Evolutionary conservation across 768 basidiomycete genomes (phyloP).

Genomic region (Leccinum boreale): DNA sequence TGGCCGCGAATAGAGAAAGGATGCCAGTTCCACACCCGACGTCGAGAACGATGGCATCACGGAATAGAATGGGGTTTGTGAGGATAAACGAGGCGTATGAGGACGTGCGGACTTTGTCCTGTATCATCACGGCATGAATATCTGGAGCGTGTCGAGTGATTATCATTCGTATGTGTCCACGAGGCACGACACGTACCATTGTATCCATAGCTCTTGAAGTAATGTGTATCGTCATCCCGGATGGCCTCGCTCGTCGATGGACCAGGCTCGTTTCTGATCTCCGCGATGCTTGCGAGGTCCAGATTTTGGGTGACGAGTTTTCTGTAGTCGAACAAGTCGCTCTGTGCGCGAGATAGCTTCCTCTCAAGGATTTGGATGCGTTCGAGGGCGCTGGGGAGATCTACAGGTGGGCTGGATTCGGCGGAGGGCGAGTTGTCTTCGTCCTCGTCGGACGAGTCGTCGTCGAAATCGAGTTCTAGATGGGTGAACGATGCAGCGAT

Average conservation of each 20-base stretch:
- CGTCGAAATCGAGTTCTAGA: conserved; percentile 61
- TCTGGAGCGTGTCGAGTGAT: conserved; percentile 41
- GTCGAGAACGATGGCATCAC: conserved; percentile 84
- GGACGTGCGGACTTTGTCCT: conserved; percentile 90
- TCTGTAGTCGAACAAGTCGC: conserved; percentile 62
- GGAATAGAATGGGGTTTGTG: conserved; percentile 75
- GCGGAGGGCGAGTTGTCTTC: background rate
- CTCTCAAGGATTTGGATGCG: conserved; percentile 59
- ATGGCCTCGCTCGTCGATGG: conserved; percentile 20
- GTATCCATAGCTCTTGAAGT: conserved; percentile 86
- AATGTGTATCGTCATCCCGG: conserved; percentile 89
- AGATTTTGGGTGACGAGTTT: conserved; percentile 53
- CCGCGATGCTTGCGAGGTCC: conserved; percentile 42
- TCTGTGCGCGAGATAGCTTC: conserved; percentile 55
- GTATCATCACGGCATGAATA: conserved; percentile 95
- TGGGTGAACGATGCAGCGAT: background rate
- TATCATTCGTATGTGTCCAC: background rate
- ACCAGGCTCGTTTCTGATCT: conserved; percentile 38
- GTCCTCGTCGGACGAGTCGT: conserved; percentile 70
- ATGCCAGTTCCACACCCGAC: conserved; percentile 97
- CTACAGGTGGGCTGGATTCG: conserved; percentile 20
- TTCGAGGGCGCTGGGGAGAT: conserved; percentile 34
- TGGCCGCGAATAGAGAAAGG: conserved; percentile 84
- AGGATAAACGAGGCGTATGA: conserved; percentile 92
- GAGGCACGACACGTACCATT: conserved; percentile 58